These are phyloP conservation scores for Dorcoceras hygrometricum DNA, from an alignment of 257 asterid species.

Conservation along the genomic window DNA sequence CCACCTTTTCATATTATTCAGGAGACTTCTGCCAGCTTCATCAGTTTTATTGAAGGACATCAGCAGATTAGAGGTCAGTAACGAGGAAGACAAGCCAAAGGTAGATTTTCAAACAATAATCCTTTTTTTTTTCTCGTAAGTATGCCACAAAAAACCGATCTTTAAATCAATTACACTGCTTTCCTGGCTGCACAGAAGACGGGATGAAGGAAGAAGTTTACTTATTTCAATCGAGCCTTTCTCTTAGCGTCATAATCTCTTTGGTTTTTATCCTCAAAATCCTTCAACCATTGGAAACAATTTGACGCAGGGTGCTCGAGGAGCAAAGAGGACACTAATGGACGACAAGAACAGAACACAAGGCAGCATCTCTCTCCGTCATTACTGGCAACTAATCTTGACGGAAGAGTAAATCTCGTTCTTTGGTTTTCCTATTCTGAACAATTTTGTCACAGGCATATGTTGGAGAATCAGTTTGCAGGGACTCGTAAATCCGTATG, in stretches of 20 bases:
- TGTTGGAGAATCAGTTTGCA: no score
- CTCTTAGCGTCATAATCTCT: background rate
- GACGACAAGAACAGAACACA: constrained; percentile 50
- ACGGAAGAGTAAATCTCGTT: constrained; percentile 30
- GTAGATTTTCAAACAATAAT: constrained; percentile 28
- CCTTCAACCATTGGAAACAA: background rate
- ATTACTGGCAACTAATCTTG: constrained; percentile 54
- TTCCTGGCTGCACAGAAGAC: background rate
- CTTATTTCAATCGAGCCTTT: background rate
- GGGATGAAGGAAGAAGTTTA: background rate
- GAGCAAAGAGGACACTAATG: constrained; percentile 42
- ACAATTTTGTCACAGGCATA: constrained; percentile 27
- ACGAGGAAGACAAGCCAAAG: constrained; percentile 65
- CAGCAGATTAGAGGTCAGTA: constrained; percentile 50
- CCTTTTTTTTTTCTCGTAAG: background rate
- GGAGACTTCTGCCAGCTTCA: constrained; percentile 82
- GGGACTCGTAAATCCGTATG: constrained; percentile 17
- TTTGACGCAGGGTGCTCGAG: constrained; percentile 58
- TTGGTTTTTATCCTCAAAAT: background rate
- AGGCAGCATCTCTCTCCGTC: constrained; percentile 73
- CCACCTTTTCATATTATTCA: constrained; percentile 31
- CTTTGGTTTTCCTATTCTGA: constrained; percentile 19
- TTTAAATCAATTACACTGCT: background rate
- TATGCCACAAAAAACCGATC: background rate
- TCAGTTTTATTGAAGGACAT: constrained; percentile 63